Evolutionary conservation across 2,329 filamentous ascomycete species (phyloP).

Genomic region (Atkinsonella hypoxylon): DNA sequence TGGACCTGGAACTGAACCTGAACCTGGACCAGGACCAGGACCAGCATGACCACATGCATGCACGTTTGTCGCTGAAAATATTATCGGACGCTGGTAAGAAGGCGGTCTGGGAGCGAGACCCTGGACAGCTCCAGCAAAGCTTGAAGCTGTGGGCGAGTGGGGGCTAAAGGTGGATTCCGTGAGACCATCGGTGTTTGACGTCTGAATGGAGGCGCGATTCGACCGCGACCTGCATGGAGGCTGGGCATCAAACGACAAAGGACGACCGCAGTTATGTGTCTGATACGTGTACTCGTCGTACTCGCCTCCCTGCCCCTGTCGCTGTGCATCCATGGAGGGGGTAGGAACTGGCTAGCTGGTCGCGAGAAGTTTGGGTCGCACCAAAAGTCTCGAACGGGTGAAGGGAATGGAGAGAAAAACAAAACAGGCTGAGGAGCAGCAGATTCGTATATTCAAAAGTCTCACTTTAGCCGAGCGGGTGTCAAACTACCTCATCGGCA

Average conservation of each 20-base stretch:
- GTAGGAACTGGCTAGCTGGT: background rate
- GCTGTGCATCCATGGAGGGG: slow-evolving; percentile 5
- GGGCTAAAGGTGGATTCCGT: slow-evolving; percentile 49
- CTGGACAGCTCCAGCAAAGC: slow-evolving; percentile 32
- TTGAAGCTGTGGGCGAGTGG: slow-evolving; percentile 40
- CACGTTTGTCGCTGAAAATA: slow-evolving; percentile 15
- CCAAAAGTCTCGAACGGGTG: background rate
- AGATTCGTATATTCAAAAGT: background rate
- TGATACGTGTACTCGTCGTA: slow-evolving; percentile 7
- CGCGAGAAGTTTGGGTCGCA: background rate
- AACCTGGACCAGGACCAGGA: background rate
- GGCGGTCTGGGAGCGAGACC: slow-evolving; percentile 47
- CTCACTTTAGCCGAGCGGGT: too few species aligned
- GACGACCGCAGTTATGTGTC: slow-evolving; percentile 2
- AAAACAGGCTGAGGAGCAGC: background rate
- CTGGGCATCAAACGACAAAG: slow-evolving; percentile 21
- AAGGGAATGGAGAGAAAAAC: background rate
- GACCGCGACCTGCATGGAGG: slow-evolving; percentile 32
- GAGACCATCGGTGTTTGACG: slow-evolving; percentile 39
- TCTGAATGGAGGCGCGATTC: slow-evolving; percentile 44
- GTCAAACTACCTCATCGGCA: too few species aligned
- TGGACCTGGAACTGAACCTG: too few species aligned
- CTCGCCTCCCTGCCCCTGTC: slow-evolving; percentile 11
- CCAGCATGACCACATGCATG: background rate
- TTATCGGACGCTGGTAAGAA: slow-evolving; percentile 35